Evolutionary conservation across 768 basidiomycete species (phyloP).

Genomic region (Cubamyces lactineus): DNA sequence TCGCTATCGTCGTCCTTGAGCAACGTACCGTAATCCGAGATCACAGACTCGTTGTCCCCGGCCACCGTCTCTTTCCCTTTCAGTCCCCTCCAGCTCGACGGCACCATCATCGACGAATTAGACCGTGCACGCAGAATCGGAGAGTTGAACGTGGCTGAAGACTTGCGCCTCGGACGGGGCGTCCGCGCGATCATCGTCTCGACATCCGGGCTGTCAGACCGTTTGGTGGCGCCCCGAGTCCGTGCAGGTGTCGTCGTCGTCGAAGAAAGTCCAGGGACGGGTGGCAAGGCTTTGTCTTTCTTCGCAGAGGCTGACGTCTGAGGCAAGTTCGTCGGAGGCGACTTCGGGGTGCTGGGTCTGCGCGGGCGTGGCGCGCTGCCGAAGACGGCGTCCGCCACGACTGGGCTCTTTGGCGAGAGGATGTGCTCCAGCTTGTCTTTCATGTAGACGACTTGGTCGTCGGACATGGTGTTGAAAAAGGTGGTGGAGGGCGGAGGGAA

Average conservation of each 20-base stretch:
- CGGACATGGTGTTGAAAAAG: constrained; percentile 2
- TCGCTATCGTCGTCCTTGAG: constrained; percentile 23
- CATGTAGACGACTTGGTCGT: constrained; percentile 21
- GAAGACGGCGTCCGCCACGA: constrained; percentile 25
- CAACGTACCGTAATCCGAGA: constrained; percentile 23
- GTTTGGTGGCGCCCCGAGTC: constrained; percentile 3
- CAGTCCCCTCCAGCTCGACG: constrained; percentile 24
- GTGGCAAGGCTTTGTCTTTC: constrained; percentile 7
- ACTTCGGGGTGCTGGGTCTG: constrained; percentile 22
- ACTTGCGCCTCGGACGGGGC: constrained; percentile 35
- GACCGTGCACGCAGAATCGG: constrained; percentile 24
- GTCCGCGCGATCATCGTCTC: constrained; percentile 37
- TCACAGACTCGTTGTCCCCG: constrained; percentile 18
- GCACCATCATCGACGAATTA: constrained; percentile 11
- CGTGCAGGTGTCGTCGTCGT: background rate
- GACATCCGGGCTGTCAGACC: constrained; percentile 39
- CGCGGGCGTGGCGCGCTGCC: constrained; percentile 28
- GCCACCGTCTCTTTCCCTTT: background rate
- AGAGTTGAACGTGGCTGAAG: constrained; percentile 28
- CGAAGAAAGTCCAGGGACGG: background rate
- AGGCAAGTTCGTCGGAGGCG: constrained; percentile 9
- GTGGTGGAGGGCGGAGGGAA: background rate
- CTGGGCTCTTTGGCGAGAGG: constrained; percentile 24
- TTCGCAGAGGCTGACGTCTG: constrained; percentile 12
- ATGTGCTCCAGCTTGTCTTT: constrained; percentile 11